A percentile compares a stretch with the other conserved stretches of the same genome.
Conservation (phyloP, 495 filamentous ascomycete genomes). For the Penicillium malachiteum region DNA sequence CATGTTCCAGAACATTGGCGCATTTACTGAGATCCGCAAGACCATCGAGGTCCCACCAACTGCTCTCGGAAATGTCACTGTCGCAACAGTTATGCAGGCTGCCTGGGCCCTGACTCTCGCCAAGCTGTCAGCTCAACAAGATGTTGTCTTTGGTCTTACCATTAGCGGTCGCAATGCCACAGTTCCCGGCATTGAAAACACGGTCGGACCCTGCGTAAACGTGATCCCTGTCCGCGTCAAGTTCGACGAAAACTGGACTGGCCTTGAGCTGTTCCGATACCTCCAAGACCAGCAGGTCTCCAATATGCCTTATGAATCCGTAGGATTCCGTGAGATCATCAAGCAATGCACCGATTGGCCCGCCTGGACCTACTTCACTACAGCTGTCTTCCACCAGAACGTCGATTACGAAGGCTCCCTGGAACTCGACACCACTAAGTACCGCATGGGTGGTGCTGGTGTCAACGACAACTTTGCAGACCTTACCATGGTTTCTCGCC, state of each 20-base stretch:
- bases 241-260: slow-evolving; percentile 48
- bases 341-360: slow-evolving; percentile 60
- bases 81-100: slow-evolving; percentile 57
- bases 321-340: slow-evolving; percentile 60
- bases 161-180: slow-evolving; percentile 57
- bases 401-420: slow-evolving; percentile 42
- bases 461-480: slow-evolving; percentile 53
- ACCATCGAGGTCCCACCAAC: slow-evolving; percentile 40
- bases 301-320: slow-evolving; percentile 57
- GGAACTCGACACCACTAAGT: slow-evolving; percentile 45
- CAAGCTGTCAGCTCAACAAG: slow-evolving; percentile 47
- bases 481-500: slow-evolving; percentile 49
- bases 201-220: slow-evolving; percentile 60
- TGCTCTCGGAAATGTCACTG: slow-evolving; percentile 49
- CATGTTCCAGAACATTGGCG: slow-evolving; percentile 38
- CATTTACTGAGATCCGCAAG: slow-evolving; percentile 38
- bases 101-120: slow-evolving; percentile 56
- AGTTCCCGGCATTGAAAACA: slow-evolving; percentile 52
- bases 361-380: slow-evolving; percentile 47
- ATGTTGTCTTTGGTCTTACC: slow-evolving; percentile 56
- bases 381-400: slow-evolving; percentile 50
- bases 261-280: slow-evolving; percentile 50
- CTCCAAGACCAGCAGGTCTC: slow-evolving; percentile 60
- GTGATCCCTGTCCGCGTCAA: slow-evolving; percentile 57
- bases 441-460: slow-evolving; percentile 49